phyloP scores from a whole-genome alignment of 2,329 filamentous ascomycete species.

The Magnaporthiopsis poae region DNA sequence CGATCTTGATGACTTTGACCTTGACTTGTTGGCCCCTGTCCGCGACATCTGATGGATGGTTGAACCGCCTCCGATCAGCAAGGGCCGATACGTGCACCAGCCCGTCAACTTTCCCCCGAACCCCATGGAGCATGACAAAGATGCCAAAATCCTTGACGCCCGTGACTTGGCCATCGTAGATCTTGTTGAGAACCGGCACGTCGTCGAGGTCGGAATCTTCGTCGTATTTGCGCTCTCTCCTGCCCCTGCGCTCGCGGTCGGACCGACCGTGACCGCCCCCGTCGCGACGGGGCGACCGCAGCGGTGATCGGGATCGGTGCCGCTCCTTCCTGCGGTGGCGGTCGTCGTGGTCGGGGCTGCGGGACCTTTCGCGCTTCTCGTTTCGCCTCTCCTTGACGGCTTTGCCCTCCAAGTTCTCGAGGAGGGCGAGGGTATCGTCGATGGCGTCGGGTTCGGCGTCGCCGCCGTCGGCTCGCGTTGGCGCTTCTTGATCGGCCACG shows the following conservation, averaged over 20 bases:
- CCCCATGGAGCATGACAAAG: constrained; percentile 83
- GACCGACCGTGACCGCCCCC: constrained; percentile 22
- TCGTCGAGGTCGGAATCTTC: constrained; percentile 64
- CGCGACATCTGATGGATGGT: constrained; percentile 82
- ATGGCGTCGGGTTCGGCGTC: constrained; percentile 53
- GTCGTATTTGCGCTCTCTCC: constrained; percentile 29
- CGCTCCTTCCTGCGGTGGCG: constrained; percentile 42
- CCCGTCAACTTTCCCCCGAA: constrained; percentile 81
- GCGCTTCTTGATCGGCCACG: constrained; percentile 63
- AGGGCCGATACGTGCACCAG: constrained; percentile 90
- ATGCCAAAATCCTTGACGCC: constrained; percentile 91
- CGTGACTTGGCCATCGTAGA: constrained; percentile 83
- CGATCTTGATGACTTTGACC: constrained; percentile 83
- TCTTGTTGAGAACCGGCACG: constrained; percentile 67
- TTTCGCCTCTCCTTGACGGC: constrained; percentile 28
- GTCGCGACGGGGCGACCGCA: constrained; percentile 26
- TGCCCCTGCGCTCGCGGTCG: constrained; percentile 20
- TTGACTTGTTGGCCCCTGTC: constrained; percentile 74
- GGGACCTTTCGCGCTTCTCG: constrained; percentile 38
- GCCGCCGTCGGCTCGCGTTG: constrained; percentile 9
- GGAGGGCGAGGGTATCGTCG: constrained; percentile 82
- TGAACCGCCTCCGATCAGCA: constrained; percentile 72
- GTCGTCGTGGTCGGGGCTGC: constrained; percentile 36
- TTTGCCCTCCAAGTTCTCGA: constrained; percentile 76
- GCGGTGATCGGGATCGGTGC: constrained; percentile 30